Evolutionary conservation across 1,139 yeast genomes (phyloP).

Genomic region (Blastobotrys petasosporus): DNA sequence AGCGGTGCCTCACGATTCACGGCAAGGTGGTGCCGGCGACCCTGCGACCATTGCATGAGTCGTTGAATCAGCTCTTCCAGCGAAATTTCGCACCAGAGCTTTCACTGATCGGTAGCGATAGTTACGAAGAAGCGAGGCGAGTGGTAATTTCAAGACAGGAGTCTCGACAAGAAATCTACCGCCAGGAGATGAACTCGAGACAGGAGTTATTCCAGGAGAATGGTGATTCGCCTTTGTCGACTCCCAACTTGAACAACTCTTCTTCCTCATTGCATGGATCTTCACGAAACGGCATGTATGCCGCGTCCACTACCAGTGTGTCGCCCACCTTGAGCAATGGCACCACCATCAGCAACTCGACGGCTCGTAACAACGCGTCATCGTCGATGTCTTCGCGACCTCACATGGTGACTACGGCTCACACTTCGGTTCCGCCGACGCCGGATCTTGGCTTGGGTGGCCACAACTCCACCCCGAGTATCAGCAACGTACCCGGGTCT

Average conservation of each 20-base stretch:
- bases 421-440: too few species aligned
- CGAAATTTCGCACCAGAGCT: conserved; percentile 69
- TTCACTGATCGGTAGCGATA: conserved; percentile 20
- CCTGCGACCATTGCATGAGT: conserved; percentile 59
- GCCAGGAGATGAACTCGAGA: neutral
- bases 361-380: too few species aligned
- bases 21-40: conserved; percentile 56
- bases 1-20: conserved; percentile 64
- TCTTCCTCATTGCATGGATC: neutral
- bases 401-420: too few species aligned
- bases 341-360: too few species aligned
- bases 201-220: too few species aligned
- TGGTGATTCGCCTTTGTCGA: too few species aligned
- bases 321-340: neutral
- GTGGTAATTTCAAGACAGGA: conserved; percentile 7
- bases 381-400: too few species aligned
- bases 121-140: conserved; percentile 9
- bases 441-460: too few species aligned
- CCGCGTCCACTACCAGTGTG: neutral
- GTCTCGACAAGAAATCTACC: conserved; percentile 10
- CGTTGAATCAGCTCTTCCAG: conserved; percentile 56
- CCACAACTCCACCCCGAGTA: too few species aligned
- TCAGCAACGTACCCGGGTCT: too few species aligned
- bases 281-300: neutral
- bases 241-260: too few species aligned